A percentile compares a stretch with the other conserved stretches of the same genome.
These are phyloP conservation scores for Arthrobotrys pseudoclavata DNA, from an alignment of 2,329 filamentous ascomycete species.

Conservation along the genomic window DNA sequence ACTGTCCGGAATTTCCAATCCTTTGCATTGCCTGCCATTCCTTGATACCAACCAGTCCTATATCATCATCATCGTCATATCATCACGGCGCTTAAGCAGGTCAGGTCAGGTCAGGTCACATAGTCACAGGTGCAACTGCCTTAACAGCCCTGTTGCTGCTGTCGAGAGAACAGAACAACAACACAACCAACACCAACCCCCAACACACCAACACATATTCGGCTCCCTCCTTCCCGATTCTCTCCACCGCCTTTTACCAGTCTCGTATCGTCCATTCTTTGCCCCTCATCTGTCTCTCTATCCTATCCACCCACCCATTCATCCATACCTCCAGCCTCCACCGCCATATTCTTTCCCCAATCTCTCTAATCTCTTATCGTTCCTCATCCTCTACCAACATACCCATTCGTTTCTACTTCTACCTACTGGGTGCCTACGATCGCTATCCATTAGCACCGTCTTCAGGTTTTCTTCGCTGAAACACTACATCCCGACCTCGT, in stretches of 20 bases:
- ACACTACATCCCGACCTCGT: constrained; percentile 13
- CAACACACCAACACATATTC: constrained; percentile 21
- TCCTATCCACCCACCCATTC: not conserved
- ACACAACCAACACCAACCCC: constrained; percentile 17
- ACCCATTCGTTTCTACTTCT: constrained; percentile 19
- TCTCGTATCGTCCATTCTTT: constrained; percentile 4
- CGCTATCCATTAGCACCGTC: constrained; percentile 20
- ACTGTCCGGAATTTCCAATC: constrained; percentile 2
- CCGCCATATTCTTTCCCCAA: constrained; percentile 20
- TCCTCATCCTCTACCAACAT: constrained; percentile 25
- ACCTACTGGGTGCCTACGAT: not conserved
- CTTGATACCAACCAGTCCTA: constrained; percentile 2
- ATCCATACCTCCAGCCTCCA: constrained; percentile 13
- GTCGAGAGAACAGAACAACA: not conserved
- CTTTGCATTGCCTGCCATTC: constrained; percentile 12
- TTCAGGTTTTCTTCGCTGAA: constrained; percentile 35
- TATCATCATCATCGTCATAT: constrained; percentile 13
- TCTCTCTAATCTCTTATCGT: constrained; percentile 6
- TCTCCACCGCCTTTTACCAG: constrained; percentile 15
- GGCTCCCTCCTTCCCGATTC: constrained; percentile 40
- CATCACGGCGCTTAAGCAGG: constrained; percentile 48
- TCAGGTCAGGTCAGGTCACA: constrained; percentile 30
- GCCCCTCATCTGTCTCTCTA: constrained; percentile 25
- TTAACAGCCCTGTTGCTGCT: not conserved
- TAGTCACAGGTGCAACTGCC: constrained; percentile 30